Conservation (phyloP, 345 rosid species). For the Angophora floribunda region DNA sequence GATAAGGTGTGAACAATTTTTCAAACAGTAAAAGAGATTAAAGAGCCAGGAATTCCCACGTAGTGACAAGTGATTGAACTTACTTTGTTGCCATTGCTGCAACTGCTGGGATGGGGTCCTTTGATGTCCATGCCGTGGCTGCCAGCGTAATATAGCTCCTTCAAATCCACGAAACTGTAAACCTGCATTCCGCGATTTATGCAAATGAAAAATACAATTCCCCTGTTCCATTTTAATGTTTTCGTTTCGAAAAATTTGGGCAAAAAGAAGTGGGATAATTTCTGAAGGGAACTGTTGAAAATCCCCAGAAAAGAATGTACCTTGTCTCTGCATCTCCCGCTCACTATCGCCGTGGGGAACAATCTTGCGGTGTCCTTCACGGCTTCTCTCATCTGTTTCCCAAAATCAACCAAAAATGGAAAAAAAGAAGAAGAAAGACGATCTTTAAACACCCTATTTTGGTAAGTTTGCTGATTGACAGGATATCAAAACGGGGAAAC, state of each 20-base stretch:
- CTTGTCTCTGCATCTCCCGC: conserved; percentile 93
- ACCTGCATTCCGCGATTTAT: conserved; percentile 32
- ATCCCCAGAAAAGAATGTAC: conserved; percentile 23
- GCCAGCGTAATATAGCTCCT: conserved; percentile 84
- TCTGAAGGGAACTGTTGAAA: not conserved
- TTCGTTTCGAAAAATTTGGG: not conserved
- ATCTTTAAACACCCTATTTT: not conserved
- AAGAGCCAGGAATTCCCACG: not conserved
- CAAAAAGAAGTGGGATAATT: not conserved
- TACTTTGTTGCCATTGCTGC: conserved; percentile 32
- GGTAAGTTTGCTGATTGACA: not conserved
- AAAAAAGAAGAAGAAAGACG: not conserved
- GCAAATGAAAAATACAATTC: not conserved
- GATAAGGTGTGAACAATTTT: not conserved
- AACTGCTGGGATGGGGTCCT: conserved; percentile 54
- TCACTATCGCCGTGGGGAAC: conserved; percentile 95
- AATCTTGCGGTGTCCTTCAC: conserved; percentile 55
- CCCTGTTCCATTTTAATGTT: not conserved
- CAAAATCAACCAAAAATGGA: not conserved
- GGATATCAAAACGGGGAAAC: not conserved
- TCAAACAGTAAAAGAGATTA: not conserved
- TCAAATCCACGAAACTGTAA: conserved; percentile 66
- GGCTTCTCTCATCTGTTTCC: conserved; percentile 66
- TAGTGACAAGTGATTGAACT: not conserved
- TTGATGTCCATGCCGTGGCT: conserved; percentile 99